Base-by-base conservation (phyloP, 2,329 filamentous ascomycete species). In the Claviceps humidiphila region DNA sequence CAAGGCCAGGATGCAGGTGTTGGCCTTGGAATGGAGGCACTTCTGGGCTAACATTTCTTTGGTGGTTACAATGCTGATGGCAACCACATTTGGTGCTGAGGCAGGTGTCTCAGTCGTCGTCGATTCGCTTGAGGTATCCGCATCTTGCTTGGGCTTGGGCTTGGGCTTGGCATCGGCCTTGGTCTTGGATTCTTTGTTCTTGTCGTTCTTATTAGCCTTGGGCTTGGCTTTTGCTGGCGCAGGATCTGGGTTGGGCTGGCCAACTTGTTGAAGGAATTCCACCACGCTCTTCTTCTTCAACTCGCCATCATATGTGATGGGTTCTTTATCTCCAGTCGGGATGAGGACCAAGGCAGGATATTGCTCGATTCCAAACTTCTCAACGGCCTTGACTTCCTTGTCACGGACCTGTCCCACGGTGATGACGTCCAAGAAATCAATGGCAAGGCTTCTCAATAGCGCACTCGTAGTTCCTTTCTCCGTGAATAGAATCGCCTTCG, bases 401-500 rank as follows among this genome's bases (percentile, higher is more conserved):
- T 85, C 76, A 53, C 89, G 81, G 52, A 95, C 78, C 68, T 97
- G 91, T 8, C 82, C 91, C 39, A 98, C 75, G 3, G 78, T 76
- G 56, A 97, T 81, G 52, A 81, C 80, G 39, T 84, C 89, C 26
- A 93, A 75, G 68, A 91, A 98, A 64, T 97, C 93, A 60, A 96
- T 89, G 6, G 93, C 90, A 51, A 97, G 68, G 55, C 89, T 84
- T 66, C 86, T 87, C 57, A 96, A 71, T 24, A 95, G 74, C 11
- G 89, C 81, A 64, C 87, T 91, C 0, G 87, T 91, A 5, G 85
- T 84, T 22, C 89, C 89, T 73, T 97, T 98, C 53, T 95, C 87
- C 2, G 87, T 94, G 69, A 98, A 97, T 3, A 98, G 73, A 38
- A 98, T 81, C 0, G 87, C 90, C 73, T 95, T 96, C 49, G 89